These are phyloP conservation scores for Sanghuangporus weigelae DNA, from an alignment of 1,284 basidiomycete species.

Conservation along the genomic window DNA sequence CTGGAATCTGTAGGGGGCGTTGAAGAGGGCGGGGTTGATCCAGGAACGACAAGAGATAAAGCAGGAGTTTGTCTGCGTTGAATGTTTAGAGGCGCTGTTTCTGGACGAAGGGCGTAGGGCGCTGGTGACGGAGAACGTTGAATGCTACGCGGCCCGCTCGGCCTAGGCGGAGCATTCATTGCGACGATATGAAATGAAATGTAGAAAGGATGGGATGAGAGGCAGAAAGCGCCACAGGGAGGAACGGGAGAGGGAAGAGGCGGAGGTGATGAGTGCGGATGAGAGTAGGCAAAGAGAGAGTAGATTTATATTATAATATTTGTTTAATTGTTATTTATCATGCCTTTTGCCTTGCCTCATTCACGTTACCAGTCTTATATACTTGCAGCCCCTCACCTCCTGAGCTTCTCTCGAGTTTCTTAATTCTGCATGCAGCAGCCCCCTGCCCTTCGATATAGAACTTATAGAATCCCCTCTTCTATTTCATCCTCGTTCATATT, in stretches of 20 bases:
- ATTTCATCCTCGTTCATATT: background rate
- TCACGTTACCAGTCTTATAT: background rate
- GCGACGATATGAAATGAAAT: constrained; percentile 21
- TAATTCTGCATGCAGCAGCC: background rate
- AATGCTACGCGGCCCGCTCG: constrained; percentile 52
- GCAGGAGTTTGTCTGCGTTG: constrained; percentile 30
- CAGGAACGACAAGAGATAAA: constrained; percentile 23
- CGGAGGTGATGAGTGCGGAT: background rate
- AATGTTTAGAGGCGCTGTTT: constrained; percentile 36
- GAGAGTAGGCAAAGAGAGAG: background rate
- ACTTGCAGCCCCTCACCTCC: too few relatives aligned
- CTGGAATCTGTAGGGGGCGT: constrained; percentile 19
- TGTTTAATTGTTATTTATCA: background rate
- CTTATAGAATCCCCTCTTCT: background rate
- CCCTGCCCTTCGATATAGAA: background rate
- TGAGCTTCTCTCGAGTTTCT: too few relatives aligned
- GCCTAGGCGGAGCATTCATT: constrained; percentile 33
- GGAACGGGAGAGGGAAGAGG: background rate
- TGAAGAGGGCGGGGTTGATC: constrained; percentile 27
- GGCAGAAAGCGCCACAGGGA: constrained; percentile 11
- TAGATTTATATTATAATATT: background rate
- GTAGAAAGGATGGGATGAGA: constrained; percentile 5
- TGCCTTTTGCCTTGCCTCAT: background rate
- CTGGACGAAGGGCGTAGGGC: constrained; percentile 28
- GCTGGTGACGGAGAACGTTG: constrained; percentile 45